A percentile compares a stretch with the other conserved stretches of the same genome.
Evolutionary conservation across 2,329 filamentous ascomycete genomes (phyloP).

Genomic region (Gliomastix tumulicola): DNA sequence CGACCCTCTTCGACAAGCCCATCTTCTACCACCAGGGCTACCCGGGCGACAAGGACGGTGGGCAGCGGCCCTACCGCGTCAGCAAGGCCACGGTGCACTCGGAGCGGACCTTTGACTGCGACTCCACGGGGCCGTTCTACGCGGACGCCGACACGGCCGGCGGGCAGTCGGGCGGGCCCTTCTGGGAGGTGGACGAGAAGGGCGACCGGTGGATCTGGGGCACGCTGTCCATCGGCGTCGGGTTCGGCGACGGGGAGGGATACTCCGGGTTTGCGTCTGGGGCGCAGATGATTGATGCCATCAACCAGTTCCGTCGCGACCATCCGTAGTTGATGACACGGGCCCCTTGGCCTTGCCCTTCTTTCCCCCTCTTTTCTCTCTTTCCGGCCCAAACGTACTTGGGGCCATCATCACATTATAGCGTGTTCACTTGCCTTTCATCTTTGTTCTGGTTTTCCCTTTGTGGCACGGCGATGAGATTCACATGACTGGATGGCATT

Average conservation of each 20-base stretch:
- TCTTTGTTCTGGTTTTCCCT: no score
- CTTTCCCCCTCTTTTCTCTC: no score
- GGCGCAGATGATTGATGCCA: conserved; percentile 5
- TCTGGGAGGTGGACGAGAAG: conserved; percentile 4
- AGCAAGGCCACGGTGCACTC: conserved; percentile 3
- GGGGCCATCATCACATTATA: no score
- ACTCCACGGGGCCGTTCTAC: conserved; percentile 5
- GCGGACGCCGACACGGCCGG: conserved; percentile 6
- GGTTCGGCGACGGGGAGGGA: conserved; percentile 1
- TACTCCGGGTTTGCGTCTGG: conserved; percentile 4
- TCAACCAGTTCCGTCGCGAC: conserved; percentile 1
- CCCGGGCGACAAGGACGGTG: conserved; percentile 4
- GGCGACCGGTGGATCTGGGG: conserved; percentile 6
- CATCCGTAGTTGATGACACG: no score
- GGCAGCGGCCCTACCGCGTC: conserved; percentile 5
- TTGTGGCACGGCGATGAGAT: no score
- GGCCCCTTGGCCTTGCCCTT: no score
- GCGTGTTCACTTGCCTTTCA: no score
- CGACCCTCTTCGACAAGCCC: conserved; percentile 2
- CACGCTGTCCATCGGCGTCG: conserved; percentile 4
- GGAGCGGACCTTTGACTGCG: conserved; percentile 1
- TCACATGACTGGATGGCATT: no score
- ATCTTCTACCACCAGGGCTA: conserved; percentile 5
- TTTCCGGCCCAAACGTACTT: no score
- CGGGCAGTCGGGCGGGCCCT: conserved; percentile 7